Base-by-base conservation (phyloP, 495 filamentous ascomycete species). In the Delitschia confertaspora region DNA sequence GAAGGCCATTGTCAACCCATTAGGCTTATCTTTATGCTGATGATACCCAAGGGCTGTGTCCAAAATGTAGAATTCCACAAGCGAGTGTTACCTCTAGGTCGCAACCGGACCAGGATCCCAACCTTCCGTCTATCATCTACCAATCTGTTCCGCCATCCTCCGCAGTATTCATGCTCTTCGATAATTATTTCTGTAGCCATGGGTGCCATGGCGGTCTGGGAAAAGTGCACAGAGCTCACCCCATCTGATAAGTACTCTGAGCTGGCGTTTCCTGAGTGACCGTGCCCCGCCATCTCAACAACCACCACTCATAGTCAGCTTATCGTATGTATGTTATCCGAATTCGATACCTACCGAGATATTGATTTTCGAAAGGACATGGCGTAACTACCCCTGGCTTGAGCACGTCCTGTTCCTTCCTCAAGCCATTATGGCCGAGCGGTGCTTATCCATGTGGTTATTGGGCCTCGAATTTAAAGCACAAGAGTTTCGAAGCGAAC, bases 211-310 rank as follows among this genome's bases (percentile, higher is more conserved):
- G n/a, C n/a, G n/a, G n/a, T n/a, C n/a, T n/a, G n/a, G n/a, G n/a
- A n/a, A n/a, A n/a, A n/a, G n/a, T n/a, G n/a, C n/a, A n/a, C n/a
- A 18, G 26, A 29, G 3, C 10, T 16, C 30, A 11, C 33, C 33
- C 16, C 6, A 10, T 6, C 6, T 16, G 13, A 14, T 16, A 10
- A 14, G 11, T 6, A 14, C 6, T 10, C 11, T 14, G 5, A 33
- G 18, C n/a, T 19, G 33, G 4, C 33, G 3, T 16, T 11, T 7
- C 24, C 8, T 27, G 17, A n/a, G n/a, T 3, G 4, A 8, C 3
- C 11, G 43, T 47, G 18, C 33, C 47, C 47, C 40, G 40, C 40
- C 47, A 38, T 44, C 21, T 26, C 33, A 33, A 51, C 33, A 38
- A 33, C 46, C 42, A 49, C 39, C 47, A 43, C 17, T 31, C 20